A percentile compares a stretch with the other conserved stretches of the same genome.
Conservation (phyloP, 2,329 filamentous ascomycete genomes). For the Lecanicillium sp. region DNA sequence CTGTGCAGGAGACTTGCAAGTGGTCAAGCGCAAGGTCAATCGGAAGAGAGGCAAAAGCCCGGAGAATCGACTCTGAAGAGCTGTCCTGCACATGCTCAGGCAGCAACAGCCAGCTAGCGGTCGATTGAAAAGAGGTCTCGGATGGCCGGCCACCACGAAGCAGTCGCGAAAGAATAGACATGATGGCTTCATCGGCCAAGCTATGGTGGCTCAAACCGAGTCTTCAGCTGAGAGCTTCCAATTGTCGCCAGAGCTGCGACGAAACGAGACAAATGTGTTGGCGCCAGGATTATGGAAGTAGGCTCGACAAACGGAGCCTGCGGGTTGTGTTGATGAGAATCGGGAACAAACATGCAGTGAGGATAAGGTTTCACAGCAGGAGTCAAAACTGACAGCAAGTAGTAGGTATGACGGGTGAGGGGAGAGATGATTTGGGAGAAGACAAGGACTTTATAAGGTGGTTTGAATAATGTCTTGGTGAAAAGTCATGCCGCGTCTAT, state of each 20-base stretch:
- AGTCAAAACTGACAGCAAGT: too few relatives aligned
- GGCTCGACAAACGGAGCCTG: conserved; percentile 7
- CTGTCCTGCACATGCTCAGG: conserved; percentile 6
- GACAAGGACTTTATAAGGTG: too few relatives aligned
- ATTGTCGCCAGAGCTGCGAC: conserved; percentile 8
- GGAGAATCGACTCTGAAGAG: conserved; percentile 13
- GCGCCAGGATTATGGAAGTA: conserved; percentile 7
- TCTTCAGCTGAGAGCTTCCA: conserved; percentile 6
- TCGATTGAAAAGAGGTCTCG: too few relatives aligned
- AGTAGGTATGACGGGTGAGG: too few relatives aligned
- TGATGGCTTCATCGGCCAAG: not conserved
- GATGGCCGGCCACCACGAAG: too few relatives aligned
- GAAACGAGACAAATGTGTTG: conserved; percentile 6
- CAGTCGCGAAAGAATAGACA: too few relatives aligned
- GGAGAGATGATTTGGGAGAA: too few relatives aligned
- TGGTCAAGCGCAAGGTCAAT: conserved; percentile 12
- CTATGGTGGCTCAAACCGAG: conserved; percentile 9
- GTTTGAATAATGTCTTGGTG: too few relatives aligned
- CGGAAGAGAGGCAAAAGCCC: conserved; percentile 13
- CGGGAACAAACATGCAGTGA: not conserved
- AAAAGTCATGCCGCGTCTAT: too few relatives aligned
- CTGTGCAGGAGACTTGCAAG: conserved; percentile 13
- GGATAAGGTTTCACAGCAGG: too few relatives aligned
- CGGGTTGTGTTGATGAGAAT: not conserved
- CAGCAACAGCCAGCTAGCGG: not conserved